A percentile compares a stretch with the other conserved stretches of the same genome.
phyloP scores from a whole-genome alignment of 2,329 filamentous ascomycete genomes.

The Lasiodiplodia theobromae region DNA sequence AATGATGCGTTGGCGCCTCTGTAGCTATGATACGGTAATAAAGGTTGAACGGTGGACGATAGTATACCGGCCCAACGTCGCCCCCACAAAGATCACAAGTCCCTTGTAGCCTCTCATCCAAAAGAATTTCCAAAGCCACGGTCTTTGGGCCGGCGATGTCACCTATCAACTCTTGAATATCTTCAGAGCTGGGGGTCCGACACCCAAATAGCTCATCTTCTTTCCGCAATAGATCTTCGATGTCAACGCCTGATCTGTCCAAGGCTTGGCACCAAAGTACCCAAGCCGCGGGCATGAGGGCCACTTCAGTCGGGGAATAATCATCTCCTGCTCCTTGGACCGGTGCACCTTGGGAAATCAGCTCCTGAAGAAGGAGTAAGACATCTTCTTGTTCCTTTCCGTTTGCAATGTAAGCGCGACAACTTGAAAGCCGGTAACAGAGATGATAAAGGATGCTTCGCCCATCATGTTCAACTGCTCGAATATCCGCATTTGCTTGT shows the following conservation, averaged over 20 bases:
- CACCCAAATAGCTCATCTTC: background rate
- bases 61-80: background rate
- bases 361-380: background rate
- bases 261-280: background rate
- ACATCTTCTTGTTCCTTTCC: background rate
- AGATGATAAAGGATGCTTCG: background rate
- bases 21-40: background rate
- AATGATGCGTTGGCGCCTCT: rapidly evolving
- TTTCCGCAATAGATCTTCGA: background rate
- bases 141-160: background rate
- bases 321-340: background rate
- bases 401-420: background rate
- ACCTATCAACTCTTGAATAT: background rate
- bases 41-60: background rate
- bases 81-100: background rate
- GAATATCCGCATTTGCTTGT: background rate
- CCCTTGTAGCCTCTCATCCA: background rate
- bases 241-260: background rate
- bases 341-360: background rate
- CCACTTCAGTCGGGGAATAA: background rate
- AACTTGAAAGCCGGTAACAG: background rate
- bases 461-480: rapidly evolving
- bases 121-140: background rate
- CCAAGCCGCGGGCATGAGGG: background rate
- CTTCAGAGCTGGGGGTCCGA: background rate